Percentiles rank a stretch among this genome's conserved stretches.
Conservation (phyloP, 2,329 filamentous ascomycete species). For the Lithohypha guttulata region DNA sequence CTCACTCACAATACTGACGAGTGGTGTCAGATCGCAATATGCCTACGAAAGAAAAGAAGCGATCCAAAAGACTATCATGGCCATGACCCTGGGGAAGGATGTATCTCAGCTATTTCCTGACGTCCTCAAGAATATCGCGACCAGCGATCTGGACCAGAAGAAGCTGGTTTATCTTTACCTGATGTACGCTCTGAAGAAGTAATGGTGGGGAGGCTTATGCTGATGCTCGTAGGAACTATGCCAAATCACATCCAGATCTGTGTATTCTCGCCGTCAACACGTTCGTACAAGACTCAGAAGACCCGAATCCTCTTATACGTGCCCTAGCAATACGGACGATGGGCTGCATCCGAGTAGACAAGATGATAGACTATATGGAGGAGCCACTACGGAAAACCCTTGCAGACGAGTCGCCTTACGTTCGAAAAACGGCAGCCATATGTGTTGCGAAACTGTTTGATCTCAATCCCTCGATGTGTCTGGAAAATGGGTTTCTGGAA, state of each 20-base stretch:
- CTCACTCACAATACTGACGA: constrained; percentile 26
- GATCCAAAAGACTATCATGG: constrained; percentile 99
- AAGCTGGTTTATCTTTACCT: constrained; percentile 98
- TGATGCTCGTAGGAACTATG: constrained; percentile 68
- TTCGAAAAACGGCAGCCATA: constrained; percentile 94
- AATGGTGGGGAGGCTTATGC: background rate
- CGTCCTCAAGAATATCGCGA: constrained; percentile 97
- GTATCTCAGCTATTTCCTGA: constrained; percentile 95
- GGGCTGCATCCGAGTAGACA: constrained; percentile 96
- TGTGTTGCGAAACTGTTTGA: constrained; percentile 98
- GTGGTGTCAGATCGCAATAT: constrained; percentile 69
- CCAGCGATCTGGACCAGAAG: constrained; percentile 89
- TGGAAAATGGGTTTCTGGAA: constrained; percentile 94
- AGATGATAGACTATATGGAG: constrained; percentile 99
- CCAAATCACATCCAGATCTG: constrained; percentile 95
- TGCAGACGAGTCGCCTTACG: constrained; percentile 93
- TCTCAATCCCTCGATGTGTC: constrained; percentile 78
- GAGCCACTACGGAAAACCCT: constrained; percentile 92
- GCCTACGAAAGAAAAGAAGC: constrained; percentile 97
- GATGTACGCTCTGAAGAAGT: constrained; percentile 53
- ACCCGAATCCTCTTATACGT: constrained; percentile 90
- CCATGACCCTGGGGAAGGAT: constrained; percentile 98
- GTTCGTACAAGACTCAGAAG: constrained; percentile 97
- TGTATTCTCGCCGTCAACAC: constrained; percentile 99
- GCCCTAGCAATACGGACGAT: constrained; percentile 94